Evolutionary conservation across 1,284 basidiomycete species (phyloP).

Genomic region (Cryptococcus hybrid): DNA sequence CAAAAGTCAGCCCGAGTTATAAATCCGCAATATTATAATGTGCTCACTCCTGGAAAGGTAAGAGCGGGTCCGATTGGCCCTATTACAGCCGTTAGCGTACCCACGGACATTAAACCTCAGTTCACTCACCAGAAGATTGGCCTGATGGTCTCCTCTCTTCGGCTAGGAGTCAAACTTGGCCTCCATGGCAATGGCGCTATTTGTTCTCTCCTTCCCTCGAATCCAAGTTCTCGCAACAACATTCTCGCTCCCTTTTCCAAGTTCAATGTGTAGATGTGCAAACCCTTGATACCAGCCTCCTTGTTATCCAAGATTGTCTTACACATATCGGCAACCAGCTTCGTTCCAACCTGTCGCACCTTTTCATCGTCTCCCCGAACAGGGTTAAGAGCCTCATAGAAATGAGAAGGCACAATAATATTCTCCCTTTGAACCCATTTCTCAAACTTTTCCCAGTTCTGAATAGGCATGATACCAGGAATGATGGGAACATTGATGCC

Average conservation of each 20-base stretch:
- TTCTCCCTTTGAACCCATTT: conserved; percentile 86
- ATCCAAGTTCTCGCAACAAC: conserved; percentile 81
- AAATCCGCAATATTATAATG: no score
- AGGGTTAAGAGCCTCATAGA: conserved; percentile 80
- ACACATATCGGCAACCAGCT: conserved; percentile 86
- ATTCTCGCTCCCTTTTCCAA: conserved; percentile 92
- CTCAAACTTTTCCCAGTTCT: conserved; percentile 96
- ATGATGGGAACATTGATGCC: conserved; percentile 94
- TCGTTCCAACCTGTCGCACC: conserved; percentile 83
- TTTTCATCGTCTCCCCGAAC: conserved; percentile 89
- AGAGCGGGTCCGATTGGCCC: conserved; percentile 86
- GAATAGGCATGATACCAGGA: conserved; percentile 90
- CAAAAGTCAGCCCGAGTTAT: neutral
- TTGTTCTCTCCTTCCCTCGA: conserved; percentile 80
- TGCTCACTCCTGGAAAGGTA: conserved; percentile 72
- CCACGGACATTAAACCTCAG: conserved; percentile 71
- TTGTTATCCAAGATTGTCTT: conserved; percentile 67
- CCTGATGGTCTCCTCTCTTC: conserved; percentile 82
- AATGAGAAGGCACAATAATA: conserved; percentile 75
- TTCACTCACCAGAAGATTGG: conserved; percentile 80
- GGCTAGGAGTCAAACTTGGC: conserved; percentile 85
- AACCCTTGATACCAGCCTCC: conserved; percentile 73
- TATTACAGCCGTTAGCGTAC: conserved; percentile 78
- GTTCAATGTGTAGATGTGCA: conserved; percentile 99
- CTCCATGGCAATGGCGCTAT: conserved; percentile 90